Conservation (phyloP, 2,329 filamentous ascomycete genomes). For the Aureobasidium vineae region DNA sequence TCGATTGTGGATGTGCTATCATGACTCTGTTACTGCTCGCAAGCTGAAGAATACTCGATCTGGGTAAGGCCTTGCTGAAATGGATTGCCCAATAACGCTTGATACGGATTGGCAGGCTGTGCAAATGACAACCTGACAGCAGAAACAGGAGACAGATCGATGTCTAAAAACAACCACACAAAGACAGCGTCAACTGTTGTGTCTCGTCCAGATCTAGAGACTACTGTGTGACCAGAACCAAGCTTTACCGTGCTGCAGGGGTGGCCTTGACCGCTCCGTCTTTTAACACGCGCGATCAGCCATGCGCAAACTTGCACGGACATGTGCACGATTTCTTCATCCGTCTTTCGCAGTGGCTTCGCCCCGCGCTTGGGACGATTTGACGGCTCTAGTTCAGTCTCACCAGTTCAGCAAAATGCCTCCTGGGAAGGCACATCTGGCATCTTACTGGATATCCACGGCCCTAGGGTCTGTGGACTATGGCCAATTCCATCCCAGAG, state of each 20-base stretch:
- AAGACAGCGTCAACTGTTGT: background rate
- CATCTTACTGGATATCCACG: slow-evolving; percentile 12
- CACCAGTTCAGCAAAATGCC: slow-evolving; percentile 18
- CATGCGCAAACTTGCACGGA: slow-evolving; percentile 18
- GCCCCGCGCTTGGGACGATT: slow-evolving; percentile 18
- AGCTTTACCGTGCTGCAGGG: slow-evolving; percentile 22
- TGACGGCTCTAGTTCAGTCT: slow-evolving; percentile 21
- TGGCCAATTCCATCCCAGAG: slow-evolving; percentile 12
- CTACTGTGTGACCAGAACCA: slow-evolving; percentile 17
- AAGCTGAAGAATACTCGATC: background rate
- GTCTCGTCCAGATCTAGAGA: slow-evolving; percentile 7
- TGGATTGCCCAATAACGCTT: background rate
- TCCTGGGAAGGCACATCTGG: slow-evolving; percentile 6
- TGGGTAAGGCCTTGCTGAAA: background rate
- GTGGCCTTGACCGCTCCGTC: slow-evolving; percentile 17
- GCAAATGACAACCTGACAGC: background rate
- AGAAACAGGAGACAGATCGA: background rate
- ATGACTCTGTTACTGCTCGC: background rate
- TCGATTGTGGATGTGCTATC: background rate
- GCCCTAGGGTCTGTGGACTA: background rate
- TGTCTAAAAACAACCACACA: background rate
- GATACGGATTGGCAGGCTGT: slow-evolving; percentile 18
- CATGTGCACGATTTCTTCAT: background rate
- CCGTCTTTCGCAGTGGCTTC: background rate
- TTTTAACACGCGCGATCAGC: slow-evolving; percentile 10